Conservation (phyloP, 1,139 yeast genomes). For the Entelexis sorbosivorans region DNA sequence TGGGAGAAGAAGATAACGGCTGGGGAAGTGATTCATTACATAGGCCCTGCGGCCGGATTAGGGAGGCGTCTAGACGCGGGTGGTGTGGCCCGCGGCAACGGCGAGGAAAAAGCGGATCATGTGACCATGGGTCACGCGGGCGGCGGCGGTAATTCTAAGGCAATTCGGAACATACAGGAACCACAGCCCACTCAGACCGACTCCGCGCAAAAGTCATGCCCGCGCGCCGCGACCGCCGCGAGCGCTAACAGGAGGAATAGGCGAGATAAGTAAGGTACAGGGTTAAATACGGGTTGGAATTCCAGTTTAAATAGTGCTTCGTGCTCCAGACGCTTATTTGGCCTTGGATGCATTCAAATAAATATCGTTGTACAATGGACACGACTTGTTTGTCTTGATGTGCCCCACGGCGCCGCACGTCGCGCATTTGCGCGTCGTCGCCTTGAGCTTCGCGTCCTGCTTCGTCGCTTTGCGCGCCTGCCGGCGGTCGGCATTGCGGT, state of each 20-base stretch:
- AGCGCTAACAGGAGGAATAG: too few species aligned
- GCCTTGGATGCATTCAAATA: slow-evolving; percentile 6
- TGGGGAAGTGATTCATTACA: not conserved
- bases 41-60: not conserved
- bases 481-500: slow-evolving; percentile 59
- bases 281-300: too few species aligned
- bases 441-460: slow-evolving; percentile 36
- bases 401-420: slow-evolving; percentile 95
- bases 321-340: not conserved
- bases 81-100: too few species aligned
- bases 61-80: not conserved
- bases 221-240: too few species aligned
- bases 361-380: slow-evolving; percentile 55
- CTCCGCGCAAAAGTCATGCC: too few species aligned
- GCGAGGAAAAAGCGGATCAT: too few species aligned
- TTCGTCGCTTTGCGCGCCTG: slow-evolving; percentile 42
- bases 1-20: not conserved
- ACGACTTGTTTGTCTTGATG: slow-evolving; percentile 75
- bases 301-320: too few species aligned
- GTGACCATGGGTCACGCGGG: too few species aligned
- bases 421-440: slow-evolving; percentile 77
- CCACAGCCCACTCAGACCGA: too few species aligned
- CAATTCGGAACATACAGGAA: too few species aligned
- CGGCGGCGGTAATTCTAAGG: too few species aligned
- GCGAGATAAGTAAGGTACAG: not conserved